Base-by-base conservation (phyloP, 129 eudicot species). In the Sambucus nigra region DNA sequence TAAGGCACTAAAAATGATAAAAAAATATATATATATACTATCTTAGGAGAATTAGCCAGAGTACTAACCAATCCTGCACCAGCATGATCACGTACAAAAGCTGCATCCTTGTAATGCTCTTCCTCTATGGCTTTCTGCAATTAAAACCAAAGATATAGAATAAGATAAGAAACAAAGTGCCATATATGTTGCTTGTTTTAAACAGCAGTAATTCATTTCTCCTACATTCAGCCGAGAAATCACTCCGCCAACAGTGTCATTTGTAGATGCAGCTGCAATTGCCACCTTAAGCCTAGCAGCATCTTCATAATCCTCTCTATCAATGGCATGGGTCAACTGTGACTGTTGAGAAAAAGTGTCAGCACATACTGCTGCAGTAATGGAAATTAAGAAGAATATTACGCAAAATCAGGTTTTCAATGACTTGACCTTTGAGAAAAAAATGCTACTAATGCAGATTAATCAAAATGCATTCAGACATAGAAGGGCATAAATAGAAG, bases 241-340 rank as follows among this genome's bases (percentile, higher is more conserved):
- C 79, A 83, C 96, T 54, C 76, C 70, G 70, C 96, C 84, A 70
- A 92, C 94, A 59, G 80, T 68, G 69, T 92, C 99, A 38, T 77
- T 92, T 27, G 82, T 75, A 39, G 94, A 68, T 57, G 92, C 80
- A 69, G 99, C 96, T 62, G 99, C 96, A 66, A 92, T 82, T 58
- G 94, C 94, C 51, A 86, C 99, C 77, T 92, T 92, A 31, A 92
- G 80, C 72, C 84, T 92, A 29, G 94, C 91, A 69, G 99, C 99
- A 32, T 86, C 96, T 68, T 77, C 85, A 59, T 86, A 92, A 31
- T 92, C 86, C 77, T 92, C 99, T 63, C 55, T 80, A 47, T 56
- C 45, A 61, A 83, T 56, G 47, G 99, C 99, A 55, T 55, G 62
- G 7, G 58, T 73, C 55, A 92, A 72, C 78, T 77, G 96, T 24